These are phyloP conservation scores for Pythium chondricola DNA, from an alignment of 352 stramenopile species.

Conservation along the genomic window DNA sequence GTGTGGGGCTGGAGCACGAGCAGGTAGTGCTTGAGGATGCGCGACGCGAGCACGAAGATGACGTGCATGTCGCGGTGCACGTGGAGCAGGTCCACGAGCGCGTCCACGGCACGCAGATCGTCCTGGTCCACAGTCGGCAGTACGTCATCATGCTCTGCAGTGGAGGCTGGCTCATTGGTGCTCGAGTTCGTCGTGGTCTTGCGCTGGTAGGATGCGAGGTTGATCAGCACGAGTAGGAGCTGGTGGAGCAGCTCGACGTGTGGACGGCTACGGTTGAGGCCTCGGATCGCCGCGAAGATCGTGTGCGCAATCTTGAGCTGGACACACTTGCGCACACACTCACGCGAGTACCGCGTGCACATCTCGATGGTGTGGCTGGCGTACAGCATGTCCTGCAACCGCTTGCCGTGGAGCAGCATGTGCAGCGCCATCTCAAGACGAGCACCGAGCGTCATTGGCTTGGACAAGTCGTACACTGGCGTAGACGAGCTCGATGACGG, in stretches of 20 bases:
- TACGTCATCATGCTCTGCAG: constrained; percentile 44
- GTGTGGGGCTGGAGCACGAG: constrained; percentile 15
- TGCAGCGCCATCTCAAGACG: constrained; percentile 68
- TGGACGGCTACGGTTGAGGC: constrained; percentile 92
- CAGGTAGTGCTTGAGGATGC: constrained; percentile 61
- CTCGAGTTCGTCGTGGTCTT: constrained; percentile 39
- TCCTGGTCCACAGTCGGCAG: constrained; percentile 30
- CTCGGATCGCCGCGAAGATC: constrained; percentile 89
- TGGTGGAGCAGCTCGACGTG: constrained; percentile 93
- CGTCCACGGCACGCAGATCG: constrained; percentile 68
- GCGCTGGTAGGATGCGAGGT: constrained; percentile 77
- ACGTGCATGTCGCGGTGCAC: constrained; percentile 90
- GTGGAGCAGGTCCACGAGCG: constrained; percentile 92
- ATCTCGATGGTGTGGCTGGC: constrained; percentile 90
- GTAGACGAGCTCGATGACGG: background rate
- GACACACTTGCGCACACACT: constrained; percentile 89
- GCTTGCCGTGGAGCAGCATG: constrained; percentile 66
- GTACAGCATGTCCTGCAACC: constrained; percentile 91
- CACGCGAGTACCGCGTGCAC: constrained; percentile 86
- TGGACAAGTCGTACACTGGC: background rate
- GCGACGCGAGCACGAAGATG: constrained; percentile 65
- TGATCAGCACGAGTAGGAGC: constrained; percentile 75
- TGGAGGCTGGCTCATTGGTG: background rate
- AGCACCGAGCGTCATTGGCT: constrained; percentile 44
- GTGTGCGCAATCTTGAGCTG: constrained; percentile 80